Evolutionary conservation across 768 basidiomycete genomes (phyloP), one percentile per base, ranked within the genome.

Genomic region (Mycena epipterygia): DNA sequence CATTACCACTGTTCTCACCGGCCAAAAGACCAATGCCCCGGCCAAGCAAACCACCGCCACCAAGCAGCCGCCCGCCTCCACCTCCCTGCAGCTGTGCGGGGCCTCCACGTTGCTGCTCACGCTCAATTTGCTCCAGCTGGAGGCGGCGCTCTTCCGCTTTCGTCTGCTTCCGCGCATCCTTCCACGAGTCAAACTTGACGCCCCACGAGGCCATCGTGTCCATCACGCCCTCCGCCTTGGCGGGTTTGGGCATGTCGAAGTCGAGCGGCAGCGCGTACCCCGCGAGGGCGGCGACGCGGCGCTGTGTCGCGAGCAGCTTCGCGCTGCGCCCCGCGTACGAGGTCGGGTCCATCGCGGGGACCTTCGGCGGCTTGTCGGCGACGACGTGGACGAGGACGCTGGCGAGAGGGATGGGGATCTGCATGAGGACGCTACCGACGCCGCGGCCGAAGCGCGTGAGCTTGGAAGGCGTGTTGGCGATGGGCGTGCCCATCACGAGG

Each of bases 171-270:
- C 75, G 65, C 21, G 64, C 68, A 19, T 64, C 64, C 30, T 29
- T 42, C 70, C 72, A 73, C 51, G 64, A 30, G 48, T 75, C 75
- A 32, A 76, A 67, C 46, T 73, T 74, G 42, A 78, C 65, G 32
- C 73, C 73, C 72, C 75, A 71, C 13, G 70, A 48, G 19, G 72
- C 67, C 51, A 74, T 68, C 33, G 71, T 72, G 37, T 78, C 77
- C 72, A 78, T 74, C 27, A 74, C 64, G 11, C 76, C 75, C 32
- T 76, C 48, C 33, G 77, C 71, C 56, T 73, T 78, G 21, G 58
- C 58, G 3, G 77, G 73, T 32, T 74, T 70, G 5, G 75, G 76
- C 56, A 78, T 69, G 35, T 72, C 61, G n/a, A 70, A 67, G 44
- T 71, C 56, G 23, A 77, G 62, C 32, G 68, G 70, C n/a, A 75